Conservation (phyloP, 495 filamentous ascomycete genomes). For the Penicillium dipodomyicola region DNA sequence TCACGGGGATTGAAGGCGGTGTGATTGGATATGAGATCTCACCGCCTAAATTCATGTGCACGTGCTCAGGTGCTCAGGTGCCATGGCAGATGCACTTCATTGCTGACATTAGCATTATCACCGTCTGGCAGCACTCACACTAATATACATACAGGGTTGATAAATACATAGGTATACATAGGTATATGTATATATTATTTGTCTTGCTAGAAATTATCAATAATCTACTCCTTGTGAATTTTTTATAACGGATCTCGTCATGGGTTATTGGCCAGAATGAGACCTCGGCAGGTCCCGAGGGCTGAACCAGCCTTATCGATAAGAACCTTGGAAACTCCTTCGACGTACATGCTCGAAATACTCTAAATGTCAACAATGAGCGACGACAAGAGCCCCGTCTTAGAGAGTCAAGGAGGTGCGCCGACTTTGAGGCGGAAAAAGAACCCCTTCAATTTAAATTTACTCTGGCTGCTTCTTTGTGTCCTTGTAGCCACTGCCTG, state of each 20-base stretch:
- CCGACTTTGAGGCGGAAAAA: neutral
- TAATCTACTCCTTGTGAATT: no score
- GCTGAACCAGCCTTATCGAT: slow-evolving; percentile 1
- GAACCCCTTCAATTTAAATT: neutral
- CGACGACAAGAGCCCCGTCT: neutral
- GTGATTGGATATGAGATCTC: neutral
- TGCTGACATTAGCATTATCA: no score
- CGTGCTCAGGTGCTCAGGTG: neutral
- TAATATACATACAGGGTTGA: no score
- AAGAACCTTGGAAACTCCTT: neutral
- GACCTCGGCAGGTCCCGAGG: neutral
- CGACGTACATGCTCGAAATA: neutral
- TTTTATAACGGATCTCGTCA: no score
- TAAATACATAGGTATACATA: no score
- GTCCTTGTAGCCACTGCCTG: slow-evolving; percentile 15
- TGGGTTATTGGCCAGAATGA: neutral
- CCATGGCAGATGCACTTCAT: no score
- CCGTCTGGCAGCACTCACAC: no score
- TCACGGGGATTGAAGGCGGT: neutral
- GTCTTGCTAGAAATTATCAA: no score
- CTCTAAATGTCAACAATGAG: neutral
- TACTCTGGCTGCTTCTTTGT: slow-evolving; percentile 17
- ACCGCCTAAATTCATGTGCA: neutral
- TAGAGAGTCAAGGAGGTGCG: slow-evolving; percentile 3
- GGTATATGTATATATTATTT: no score